Percentiles rank a stretch among this genome's conserved stretches.
Conservation (phyloP, 192 early-diverging fungal genomes). For the Entomortierella lignicola region DNA sequence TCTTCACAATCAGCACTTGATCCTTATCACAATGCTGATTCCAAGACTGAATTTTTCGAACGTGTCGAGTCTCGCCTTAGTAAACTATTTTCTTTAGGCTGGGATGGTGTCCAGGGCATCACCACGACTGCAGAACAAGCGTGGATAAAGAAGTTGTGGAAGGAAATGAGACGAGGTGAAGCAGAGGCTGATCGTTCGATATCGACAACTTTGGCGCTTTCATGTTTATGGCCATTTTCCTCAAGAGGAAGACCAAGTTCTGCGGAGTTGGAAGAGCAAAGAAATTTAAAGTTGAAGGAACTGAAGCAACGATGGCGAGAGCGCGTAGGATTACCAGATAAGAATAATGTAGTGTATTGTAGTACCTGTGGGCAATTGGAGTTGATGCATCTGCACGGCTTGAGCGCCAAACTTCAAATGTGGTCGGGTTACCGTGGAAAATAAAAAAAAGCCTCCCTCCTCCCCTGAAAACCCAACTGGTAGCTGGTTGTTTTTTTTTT, state of each 20-base stretch:
- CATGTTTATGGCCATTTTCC: not conserved
- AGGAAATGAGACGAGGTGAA: conserved; percentile 28
- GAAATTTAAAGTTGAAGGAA: conserved; percentile 26
- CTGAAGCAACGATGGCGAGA: conserved; percentile 35
- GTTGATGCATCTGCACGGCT: conserved; percentile 48
- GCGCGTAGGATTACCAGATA: conserved; percentile 21
- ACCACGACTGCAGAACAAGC: conserved; percentile 21
- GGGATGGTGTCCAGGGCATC: conserved; percentile 37
- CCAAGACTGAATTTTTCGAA: conserved; percentile 21
- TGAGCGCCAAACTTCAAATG: conserved; percentile 25
- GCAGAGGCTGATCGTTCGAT: conserved; percentile 14
- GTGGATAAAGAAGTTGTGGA: conserved; percentile 31
- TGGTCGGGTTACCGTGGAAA: conserved; percentile 39
- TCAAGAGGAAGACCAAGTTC: not conserved
- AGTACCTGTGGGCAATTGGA: conserved; percentile 37
- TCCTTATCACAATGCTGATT: conserved; percentile 24
- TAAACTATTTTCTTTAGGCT: conserved; percentile 15
- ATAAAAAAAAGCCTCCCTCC: not conserved
- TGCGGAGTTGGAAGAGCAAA: conserved; percentile 21
- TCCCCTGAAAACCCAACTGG: not conserved
- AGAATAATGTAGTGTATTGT: conserved; percentile 30
- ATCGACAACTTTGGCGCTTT: not conserved
- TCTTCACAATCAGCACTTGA: conserved; percentile 15
- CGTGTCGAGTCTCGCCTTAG: conserved; percentile 16
- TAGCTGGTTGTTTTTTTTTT: too few relatives aligned